Evolutionary conservation across 441 rosid genomes (phyloP).

Genomic region (Hypseocharis bilobata): DNA sequence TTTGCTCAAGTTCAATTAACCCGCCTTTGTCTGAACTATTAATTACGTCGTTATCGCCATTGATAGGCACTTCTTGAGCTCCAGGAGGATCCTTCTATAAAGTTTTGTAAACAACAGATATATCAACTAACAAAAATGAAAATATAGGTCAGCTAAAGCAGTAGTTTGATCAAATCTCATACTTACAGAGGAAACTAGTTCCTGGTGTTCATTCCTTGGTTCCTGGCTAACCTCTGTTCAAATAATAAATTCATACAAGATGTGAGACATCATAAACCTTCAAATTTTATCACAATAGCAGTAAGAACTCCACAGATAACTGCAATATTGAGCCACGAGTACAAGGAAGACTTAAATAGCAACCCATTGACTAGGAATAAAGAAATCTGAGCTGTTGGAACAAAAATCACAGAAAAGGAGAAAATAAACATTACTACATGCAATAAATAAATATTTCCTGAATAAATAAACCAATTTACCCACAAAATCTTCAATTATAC

Average conservation of each 20-base stretch:
- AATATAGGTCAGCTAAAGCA: not conserved
- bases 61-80: slow-evolving; percentile 27
- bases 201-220: slow-evolving; percentile 21
- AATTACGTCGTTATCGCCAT: slow-evolving; percentile 22
- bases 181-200: slow-evolving; percentile 33
- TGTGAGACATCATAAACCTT: not conserved
- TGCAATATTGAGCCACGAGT: not conserved
- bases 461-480: not conserved
- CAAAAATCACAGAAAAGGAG: too few species aligned
- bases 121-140: slow-evolving; percentile 10
- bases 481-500: not conserved
- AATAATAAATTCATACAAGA: slow-evolving; percentile 6
- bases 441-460: not conserved
- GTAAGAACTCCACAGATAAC: not conserved
- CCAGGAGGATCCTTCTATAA: slow-evolving; percentile 27
- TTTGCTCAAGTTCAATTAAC: slow-evolving; percentile 40
- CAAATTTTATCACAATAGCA: not conserved
- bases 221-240: slow-evolving; percentile 27
- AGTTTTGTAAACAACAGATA: slow-evolving; percentile 24
- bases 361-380: too few species aligned
- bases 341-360: too few species aligned
- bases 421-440: too few species aligned
- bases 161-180: not conserved
- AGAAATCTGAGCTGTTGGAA: too few species aligned
- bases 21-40: slow-evolving; percentile 27